phyloP scores from a whole-genome alignment of 176 grass and related monocot species.

The Poa annua region DNA sequence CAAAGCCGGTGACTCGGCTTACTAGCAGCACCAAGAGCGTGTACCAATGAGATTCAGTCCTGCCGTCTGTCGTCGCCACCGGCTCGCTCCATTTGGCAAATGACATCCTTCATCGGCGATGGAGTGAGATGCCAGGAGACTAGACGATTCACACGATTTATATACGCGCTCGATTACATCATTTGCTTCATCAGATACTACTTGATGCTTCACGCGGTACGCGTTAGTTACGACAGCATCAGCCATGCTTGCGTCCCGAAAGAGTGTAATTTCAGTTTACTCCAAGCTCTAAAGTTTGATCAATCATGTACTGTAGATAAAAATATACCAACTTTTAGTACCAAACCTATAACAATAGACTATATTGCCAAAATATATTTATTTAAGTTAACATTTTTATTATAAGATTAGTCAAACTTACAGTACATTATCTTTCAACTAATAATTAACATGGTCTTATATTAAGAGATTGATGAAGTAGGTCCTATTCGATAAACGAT shows the following conservation, averaged over 20 bases:
- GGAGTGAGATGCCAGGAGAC: background rate
- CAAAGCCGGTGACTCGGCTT: background rate
- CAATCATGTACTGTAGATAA: no score
- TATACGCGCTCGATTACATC: background rate
- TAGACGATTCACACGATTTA: conserved; percentile 1
- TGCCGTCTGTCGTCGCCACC: background rate
- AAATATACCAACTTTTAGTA: no score
- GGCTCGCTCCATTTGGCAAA: background rate
- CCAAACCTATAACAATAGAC: no score
- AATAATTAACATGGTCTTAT: no score
- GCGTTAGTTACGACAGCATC: background rate
- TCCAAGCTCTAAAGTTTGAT: no score
- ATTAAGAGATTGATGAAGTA: no score
- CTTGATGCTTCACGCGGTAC: background rate
- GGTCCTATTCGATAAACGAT: no score
- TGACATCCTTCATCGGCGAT: background rate
- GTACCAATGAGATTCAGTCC: background rate
- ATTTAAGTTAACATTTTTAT: no score
- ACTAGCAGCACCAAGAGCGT: background rate
- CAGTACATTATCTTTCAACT: no score
- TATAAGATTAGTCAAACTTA: no score
- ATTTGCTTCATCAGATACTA: background rate
- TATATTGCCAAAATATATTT: no score
- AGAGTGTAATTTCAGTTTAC: no score
- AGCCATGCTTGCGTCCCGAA: background rate